Evolutionary conservation across 495 filamentous ascomycete species (phyloP).

Genomic region (Delitschia confertaspora): DNA sequence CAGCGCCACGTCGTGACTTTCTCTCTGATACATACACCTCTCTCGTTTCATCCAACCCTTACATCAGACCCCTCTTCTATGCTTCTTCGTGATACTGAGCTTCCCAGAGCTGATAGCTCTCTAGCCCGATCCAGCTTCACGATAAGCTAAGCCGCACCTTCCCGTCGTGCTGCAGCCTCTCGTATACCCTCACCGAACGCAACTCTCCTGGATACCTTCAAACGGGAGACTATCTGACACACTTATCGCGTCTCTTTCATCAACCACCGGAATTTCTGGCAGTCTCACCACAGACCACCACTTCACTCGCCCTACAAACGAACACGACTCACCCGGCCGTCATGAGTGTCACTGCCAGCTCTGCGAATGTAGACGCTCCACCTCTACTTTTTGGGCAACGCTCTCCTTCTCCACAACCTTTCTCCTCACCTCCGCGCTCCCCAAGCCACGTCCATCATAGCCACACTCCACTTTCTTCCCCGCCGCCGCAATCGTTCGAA

Average conservation of each 20-base stretch:
- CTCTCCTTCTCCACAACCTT: slow-evolving; percentile 21
- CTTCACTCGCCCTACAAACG: not conserved
- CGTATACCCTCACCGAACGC: not conserved
- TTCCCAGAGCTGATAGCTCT: not conserved
- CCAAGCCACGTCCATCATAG: slow-evolving; percentile 20
- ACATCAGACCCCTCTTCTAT: too few species aligned
- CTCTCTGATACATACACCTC: too few species aligned
- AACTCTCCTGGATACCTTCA: not conserved
- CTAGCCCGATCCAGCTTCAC: slow-evolving; percentile 8
- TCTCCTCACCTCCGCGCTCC: slow-evolving; percentile 18
- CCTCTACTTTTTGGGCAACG: slow-evolving; percentile 25
- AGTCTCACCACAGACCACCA: slow-evolving; percentile 1
- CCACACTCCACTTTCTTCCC: slow-evolving; percentile 15
- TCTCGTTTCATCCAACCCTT: too few species aligned
- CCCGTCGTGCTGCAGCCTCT: not conserved
- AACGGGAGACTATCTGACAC: not conserved
- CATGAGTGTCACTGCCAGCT: slow-evolving; percentile 28
- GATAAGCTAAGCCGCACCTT: slow-evolving; percentile 11
- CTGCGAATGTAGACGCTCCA: slow-evolving; percentile 24
- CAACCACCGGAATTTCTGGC: not conserved
- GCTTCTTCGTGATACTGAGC: too few species aligned
- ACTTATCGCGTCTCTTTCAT: not conserved
- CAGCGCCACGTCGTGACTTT: too few species aligned
- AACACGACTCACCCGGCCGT: not conserved
- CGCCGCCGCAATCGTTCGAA: slow-evolving; percentile 20